Percentiles rank a stretch among this genome's conserved stretches.
These are phyloP conservation scores for Lachancea sp. DNA, from an alignment of 805 yeast species.

Conservation along the genomic window DNA sequence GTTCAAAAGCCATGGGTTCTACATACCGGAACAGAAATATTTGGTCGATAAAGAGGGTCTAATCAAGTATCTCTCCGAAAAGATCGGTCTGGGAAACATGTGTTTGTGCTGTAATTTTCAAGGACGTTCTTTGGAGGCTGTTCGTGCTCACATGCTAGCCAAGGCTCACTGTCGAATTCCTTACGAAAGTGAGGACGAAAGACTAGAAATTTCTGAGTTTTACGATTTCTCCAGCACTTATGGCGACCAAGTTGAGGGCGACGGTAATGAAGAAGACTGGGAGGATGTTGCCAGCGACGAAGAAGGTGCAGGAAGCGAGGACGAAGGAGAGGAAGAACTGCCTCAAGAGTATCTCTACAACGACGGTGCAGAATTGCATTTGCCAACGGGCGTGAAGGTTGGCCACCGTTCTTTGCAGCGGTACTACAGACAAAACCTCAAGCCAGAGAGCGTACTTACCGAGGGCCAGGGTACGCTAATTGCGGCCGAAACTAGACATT, in stretches of 20 bases:
- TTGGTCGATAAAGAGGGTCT: conserved; percentile 68
- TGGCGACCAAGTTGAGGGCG: conserved; percentile 24
- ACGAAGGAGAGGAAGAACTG: conserved; percentile 32
- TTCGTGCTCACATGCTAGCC: conserved; percentile 81
- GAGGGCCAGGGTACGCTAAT: conserved; percentile 85
- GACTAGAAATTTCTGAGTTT: conserved; percentile 81
- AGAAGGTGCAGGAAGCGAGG: conserved; percentile 33
- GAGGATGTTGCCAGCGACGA: conserved; percentile 25
- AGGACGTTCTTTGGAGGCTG: conserved; percentile 79
- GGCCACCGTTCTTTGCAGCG: conserved; percentile 83
- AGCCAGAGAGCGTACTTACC: conserved; percentile 48
- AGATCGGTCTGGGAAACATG: conserved; percentile 84
- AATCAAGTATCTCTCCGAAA: conserved; percentile 74
- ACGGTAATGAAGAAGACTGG: conserved; percentile 21
- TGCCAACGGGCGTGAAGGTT: conserved; percentile 77
- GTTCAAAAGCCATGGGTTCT: conserved; percentile 75
- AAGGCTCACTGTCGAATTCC: conserved; percentile 89
- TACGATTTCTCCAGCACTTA: conserved; percentile 84
- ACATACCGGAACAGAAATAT: conserved; percentile 76
- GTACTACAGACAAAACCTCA: conserved; percentile 68
- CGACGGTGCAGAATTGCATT: conserved; percentile 63
- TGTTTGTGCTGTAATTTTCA: conserved; percentile 82
- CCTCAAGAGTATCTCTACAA: conserved; percentile 43
- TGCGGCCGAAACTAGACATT: conserved; percentile 69
- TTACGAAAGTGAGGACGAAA: conserved; percentile 77